Conservation (phyloP, 2,329 filamentous ascomycete species). For the Hypoxylon sp. region DNA sequence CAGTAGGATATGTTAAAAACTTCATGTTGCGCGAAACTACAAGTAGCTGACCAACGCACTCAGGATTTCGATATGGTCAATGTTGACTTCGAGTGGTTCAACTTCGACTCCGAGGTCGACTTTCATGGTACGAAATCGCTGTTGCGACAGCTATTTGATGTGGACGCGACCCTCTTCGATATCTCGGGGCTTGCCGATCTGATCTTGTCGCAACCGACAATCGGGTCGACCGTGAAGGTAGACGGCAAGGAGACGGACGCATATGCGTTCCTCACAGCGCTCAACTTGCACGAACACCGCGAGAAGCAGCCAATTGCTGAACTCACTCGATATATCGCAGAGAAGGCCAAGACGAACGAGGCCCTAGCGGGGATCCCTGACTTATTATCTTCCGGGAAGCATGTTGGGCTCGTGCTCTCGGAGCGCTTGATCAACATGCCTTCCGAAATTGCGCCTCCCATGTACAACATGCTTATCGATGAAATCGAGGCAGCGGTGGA, state of each 20-base stretch:
- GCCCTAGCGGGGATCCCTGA: slow-evolving; percentile 69
- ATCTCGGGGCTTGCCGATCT: slow-evolving; percentile 88
- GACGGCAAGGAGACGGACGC: slow-evolving; percentile 93
- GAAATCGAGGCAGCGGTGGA: slow-evolving; percentile 91
- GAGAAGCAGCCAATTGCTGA: slow-evolving; percentile 80
- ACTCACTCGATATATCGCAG: slow-evolving; percentile 78
- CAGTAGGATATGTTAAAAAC: slow-evolving; percentile 33
- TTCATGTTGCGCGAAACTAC: neutral
- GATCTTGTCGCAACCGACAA: slow-evolving; percentile 85
- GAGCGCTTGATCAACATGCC: slow-evolving; percentile 98
- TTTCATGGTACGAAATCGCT: slow-evolving; percentile 96
- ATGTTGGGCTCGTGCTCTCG: slow-evolving; percentile 88
- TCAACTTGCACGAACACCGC: slow-evolving; percentile 86
- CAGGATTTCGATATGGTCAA: slow-evolving; percentile 93
- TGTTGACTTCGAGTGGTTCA: slow-evolving; percentile 99
- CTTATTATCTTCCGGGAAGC: slow-evolving; percentile 70
- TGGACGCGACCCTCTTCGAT: slow-evolving; percentile 87
- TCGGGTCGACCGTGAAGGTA: slow-evolving; percentile 97
- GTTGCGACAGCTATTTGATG: slow-evolving; percentile 91
- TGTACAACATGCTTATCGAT: slow-evolving; percentile 94
- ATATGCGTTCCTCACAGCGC: slow-evolving; percentile 89
- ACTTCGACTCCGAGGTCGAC: slow-evolving; percentile 89
- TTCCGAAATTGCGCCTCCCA: slow-evolving; percentile 89
- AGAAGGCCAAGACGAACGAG: slow-evolving; percentile 67
- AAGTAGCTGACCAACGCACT: slow-evolving; percentile 37